A percentile compares a stretch with the other conserved stretches of the same genome.
phyloP scores from a whole-genome alignment of 345 rosid species.

The Linum usitatissimum region DNA sequence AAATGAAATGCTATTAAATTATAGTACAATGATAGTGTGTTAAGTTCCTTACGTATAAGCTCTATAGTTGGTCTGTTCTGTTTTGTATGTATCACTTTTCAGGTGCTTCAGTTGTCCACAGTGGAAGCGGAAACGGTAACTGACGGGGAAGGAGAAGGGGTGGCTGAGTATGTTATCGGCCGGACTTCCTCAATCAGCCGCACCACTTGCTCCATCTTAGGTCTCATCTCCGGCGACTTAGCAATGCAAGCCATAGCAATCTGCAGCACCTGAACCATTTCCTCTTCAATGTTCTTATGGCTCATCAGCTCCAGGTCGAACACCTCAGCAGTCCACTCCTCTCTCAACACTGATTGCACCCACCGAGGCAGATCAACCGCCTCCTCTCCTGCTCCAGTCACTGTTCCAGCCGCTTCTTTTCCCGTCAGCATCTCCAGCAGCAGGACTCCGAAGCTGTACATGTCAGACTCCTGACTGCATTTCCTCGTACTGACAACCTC shows the following conservation, averaged over 20 bases:
- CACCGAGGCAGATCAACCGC: background rate
- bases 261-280: conserved; percentile 1
- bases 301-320: background rate
- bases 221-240: conserved; percentile 1
- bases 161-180: background rate
- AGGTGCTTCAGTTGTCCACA: background rate
- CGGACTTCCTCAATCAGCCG: background rate
- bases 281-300: background rate
- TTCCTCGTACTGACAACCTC: background rate
- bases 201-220: background rate
- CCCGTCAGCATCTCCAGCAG: background rate
- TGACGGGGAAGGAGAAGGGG: background rate
- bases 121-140: background rate
- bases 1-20: too few species aligned
- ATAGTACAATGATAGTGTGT: too few species aligned
- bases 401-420: background rate
- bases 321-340: conserved; percentile 5
- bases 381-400: background rate
- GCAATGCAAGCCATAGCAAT: background rate
- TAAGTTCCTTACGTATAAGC: too few species aligned
- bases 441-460: background rate
- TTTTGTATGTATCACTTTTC: background rate
- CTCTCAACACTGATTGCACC: background rate
- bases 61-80: background rate
- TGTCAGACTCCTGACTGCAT: background rate